phyloP scores from a whole-genome alignment of 164 flowering plant genomes.

The Annona squamosa region DNA sequence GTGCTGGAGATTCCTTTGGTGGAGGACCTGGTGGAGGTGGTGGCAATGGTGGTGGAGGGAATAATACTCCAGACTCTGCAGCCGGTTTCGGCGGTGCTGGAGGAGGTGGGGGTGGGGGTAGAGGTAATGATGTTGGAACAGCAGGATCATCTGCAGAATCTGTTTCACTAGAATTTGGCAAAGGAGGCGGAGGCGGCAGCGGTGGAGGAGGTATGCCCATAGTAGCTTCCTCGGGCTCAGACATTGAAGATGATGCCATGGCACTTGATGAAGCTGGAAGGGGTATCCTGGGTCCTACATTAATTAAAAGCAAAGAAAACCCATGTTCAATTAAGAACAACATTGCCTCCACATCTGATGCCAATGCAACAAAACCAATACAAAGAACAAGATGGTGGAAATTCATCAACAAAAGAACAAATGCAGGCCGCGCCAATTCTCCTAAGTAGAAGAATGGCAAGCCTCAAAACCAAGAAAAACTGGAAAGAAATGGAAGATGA shows the following conservation, averaged over 20 bases:
- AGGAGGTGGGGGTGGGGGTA: conserved; percentile 68
- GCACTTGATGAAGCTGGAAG: conserved; percentile 58
- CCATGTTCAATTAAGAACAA: no score
- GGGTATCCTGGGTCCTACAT: conserved; percentile 80
- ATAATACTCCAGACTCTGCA: conserved; percentile 26
- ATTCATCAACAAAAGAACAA: no score
- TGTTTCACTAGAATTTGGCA: conserved; percentile 44
- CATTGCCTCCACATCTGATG: background rate
- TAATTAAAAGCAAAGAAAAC: background rate
- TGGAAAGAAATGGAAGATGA: background rate
- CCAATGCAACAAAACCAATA: background rate
- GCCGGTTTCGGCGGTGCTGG: conserved; percentile 65
- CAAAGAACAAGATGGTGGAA: background rate
- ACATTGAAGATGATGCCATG: conserved; percentile 56
- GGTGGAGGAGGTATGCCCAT: conserved; percentile 57
- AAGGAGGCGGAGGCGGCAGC: conserved; percentile 78
- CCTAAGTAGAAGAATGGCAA: no score
- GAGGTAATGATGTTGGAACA: conserved; percentile 58
- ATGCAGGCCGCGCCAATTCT: no score
- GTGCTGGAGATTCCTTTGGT: conserved; percentile 47
- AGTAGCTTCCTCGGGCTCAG: conserved; percentile 54
- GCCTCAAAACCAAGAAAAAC: no score
- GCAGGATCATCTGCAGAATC: conserved; percentile 39
- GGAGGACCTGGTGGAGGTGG: conserved; percentile 84
- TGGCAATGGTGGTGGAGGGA: conserved; percentile 70